Evolutionary conservation across 2,329 filamentous ascomycete genomes (phyloP).

Genomic region (Aspergillus carbonarius): DNA sequence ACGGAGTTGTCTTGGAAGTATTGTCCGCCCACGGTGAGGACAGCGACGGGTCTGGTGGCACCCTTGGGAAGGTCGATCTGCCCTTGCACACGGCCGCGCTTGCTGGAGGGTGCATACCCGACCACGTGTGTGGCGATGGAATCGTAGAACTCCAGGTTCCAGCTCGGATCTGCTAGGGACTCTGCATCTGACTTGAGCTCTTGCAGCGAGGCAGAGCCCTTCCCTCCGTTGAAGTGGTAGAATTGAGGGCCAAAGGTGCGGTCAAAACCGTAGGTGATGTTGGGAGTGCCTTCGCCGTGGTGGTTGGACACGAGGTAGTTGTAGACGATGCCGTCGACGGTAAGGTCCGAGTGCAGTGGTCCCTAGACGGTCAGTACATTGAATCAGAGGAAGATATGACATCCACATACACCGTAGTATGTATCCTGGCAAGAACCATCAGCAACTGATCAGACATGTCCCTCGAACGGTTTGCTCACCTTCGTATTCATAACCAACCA

Average conservation of each 20-base stretch:
- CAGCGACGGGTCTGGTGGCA: constrained; percentile 54
- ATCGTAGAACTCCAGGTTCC: constrained; percentile 64
- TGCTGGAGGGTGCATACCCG: constrained; percentile 56
- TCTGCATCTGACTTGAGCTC: constrained; percentile 56
- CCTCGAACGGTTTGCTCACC: constrained; percentile 41
- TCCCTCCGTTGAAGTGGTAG: constrained; percentile 62
- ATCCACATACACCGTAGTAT: constrained; percentile 26
- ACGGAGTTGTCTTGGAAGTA: constrained; percentile 61
- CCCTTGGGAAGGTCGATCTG: constrained; percentile 53
- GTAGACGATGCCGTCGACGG: constrained; percentile 65
- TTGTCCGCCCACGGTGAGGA: constrained; percentile 53
- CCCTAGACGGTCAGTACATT: constrained; percentile 35
- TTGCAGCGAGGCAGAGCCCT: constrained; percentile 46
- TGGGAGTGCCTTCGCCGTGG: constrained; percentile 62
- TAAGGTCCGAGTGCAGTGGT: constrained; percentile 62
- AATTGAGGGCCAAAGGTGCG: constrained; percentile 65
- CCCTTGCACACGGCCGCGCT: constrained; percentile 53
- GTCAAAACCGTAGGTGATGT: constrained; percentile 65
- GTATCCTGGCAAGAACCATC: constrained; percentile 22
- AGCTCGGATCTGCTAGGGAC: constrained; percentile 51
- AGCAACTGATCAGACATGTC: neutral
- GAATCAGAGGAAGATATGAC: neutral
- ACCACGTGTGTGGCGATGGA: constrained; percentile 60
- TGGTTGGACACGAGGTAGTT: constrained; percentile 66
- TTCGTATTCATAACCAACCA: constrained; percentile 66